Conservation (phyloP, 768 basidiomycete genomes). For the Dentipellis fragilis region DNA sequence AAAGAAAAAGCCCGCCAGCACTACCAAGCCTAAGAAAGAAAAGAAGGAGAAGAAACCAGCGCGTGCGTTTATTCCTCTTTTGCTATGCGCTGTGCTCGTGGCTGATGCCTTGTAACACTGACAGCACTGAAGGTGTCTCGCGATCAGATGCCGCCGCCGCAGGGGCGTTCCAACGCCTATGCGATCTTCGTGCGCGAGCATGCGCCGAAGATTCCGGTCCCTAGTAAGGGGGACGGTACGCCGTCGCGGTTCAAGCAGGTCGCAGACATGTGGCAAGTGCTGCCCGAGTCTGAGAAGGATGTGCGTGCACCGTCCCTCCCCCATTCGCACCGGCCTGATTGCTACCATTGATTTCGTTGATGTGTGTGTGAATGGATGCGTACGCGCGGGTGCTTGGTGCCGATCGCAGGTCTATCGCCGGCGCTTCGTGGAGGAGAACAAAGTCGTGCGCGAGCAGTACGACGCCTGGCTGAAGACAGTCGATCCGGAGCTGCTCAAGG, state of each 20-base stretch:
- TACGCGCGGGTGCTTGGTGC: background rate
- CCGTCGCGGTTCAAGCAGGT: background rate
- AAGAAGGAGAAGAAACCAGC: background rate
- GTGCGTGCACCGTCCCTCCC: background rate
- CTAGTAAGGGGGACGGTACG: background rate
- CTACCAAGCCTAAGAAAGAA: conserved; percentile 1
- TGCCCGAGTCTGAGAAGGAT: conserved; percentile 10
- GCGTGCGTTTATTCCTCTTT: background rate
- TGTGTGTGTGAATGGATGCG: no score
- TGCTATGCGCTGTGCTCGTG: background rate
- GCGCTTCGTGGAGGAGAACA: background rate
- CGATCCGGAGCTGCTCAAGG: background rate
- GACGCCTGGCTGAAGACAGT: background rate
- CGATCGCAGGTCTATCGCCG: background rate
- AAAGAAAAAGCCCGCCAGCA: background rate
- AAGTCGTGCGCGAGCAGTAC: background rate
- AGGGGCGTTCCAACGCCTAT: background rate
- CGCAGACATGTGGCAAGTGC: background rate
- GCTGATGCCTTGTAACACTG: background rate
- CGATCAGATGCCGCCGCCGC: background rate
- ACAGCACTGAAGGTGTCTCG: background rate
- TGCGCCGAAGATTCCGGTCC: background rate
- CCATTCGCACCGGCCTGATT: background rate
- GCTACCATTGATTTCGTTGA: no score
- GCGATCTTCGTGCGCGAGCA: background rate